Percentiles rank a stretch among this genome's conserved stretches.
Evolutionary conservation across 805 yeast species (phyloP).

Genomic region (Saccharomycopsis sp.): DNA sequence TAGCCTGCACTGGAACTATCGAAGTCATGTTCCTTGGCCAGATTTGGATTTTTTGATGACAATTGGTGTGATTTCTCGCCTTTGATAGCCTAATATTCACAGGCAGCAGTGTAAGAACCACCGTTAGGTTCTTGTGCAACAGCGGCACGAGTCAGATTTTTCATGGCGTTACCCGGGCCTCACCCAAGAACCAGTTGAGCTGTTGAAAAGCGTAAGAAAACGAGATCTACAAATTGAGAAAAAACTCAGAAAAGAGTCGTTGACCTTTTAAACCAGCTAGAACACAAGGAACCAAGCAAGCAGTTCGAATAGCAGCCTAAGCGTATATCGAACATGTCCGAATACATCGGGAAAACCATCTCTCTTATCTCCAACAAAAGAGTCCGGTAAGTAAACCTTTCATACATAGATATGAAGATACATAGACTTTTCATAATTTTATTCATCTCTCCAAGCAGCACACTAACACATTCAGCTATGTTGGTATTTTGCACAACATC

Average conservation of each 20-base stretch:
- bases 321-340: constrained; percentile 57
- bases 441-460: constrained; percentile 27
- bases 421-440: constrained; percentile 22
- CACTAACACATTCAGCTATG: constrained; percentile 49
- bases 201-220: background rate
- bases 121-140: too few relatives aligned
- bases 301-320: too few relatives aligned
- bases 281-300: too few relatives aligned
- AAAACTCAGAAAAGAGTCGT: too few relatives aligned
- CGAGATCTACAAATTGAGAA: background rate
- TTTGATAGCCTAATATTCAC: too few relatives aligned
- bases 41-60: too few relatives aligned
- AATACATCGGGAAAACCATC: constrained; percentile 85
- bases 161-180: background rate
- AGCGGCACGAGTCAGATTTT: background rate
- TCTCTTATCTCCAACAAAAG: constrained; percentile 73
- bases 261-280: too few relatives aligned
- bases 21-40: constrained; percentile 63
- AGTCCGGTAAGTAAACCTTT: constrained; percentile 48
- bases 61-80: background rate
- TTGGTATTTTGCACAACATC: constrained; percentile 80
- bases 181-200: background rate
- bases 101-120: too few relatives aligned
- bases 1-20: constrained; percentile 77
- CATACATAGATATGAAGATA: too few relatives aligned